Evolutionary conservation across 202 grass and related monocot species (phyloP), one percentile per base, ranked within the genome.

Genomic region (Schoenoplectus tabernaemontani): DNA sequence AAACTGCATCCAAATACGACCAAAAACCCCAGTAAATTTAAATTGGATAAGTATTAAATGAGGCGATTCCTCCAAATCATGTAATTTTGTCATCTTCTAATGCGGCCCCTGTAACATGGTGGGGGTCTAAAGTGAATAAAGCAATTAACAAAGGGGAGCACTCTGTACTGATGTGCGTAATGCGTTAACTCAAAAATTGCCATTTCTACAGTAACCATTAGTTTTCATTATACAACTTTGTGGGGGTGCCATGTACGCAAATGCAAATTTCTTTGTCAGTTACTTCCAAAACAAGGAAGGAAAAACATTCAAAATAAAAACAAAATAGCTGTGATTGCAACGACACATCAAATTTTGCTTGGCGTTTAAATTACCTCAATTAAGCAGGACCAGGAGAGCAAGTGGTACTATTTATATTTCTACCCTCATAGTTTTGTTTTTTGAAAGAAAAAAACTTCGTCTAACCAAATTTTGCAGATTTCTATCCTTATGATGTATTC

Each of bases 81-180:
- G 64, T 42, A 68, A 43, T 42, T 68, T 68, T 68, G 64, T 68
- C 64, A 68, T 23, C 23, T 68, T 68, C 37, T 68, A 68, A 19
- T 4, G 9, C 9, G 37, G n/a, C n/a, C 19, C 17, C 17, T 17
- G 3, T 38, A 1, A 48, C 44, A 7, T 67, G 13, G 9, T 23
- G 42, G 64, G 64, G 38, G 64, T 11, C 64, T 68, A 42, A 68
- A 24, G 17, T 43, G 9, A 42, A 68, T 0, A 23, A 24, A 68
- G n/a, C 64, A 43, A 68, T 43, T 42, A 68, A 23, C 2, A 9
- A n/a, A 39, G 20, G 33, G 33, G 17, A 53, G 48, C 13, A 58
- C 15, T 3, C 4, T 16, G 33, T 34, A n/a, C 62, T 69, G 20
- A 70, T 47, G 66, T n/a, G n/a, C n/a, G n/a, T n/a, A n/a, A n/a